phyloP scores from a whole-genome alignment of 129 eudicot species.

The Scalesia atractyloides region DNA sequence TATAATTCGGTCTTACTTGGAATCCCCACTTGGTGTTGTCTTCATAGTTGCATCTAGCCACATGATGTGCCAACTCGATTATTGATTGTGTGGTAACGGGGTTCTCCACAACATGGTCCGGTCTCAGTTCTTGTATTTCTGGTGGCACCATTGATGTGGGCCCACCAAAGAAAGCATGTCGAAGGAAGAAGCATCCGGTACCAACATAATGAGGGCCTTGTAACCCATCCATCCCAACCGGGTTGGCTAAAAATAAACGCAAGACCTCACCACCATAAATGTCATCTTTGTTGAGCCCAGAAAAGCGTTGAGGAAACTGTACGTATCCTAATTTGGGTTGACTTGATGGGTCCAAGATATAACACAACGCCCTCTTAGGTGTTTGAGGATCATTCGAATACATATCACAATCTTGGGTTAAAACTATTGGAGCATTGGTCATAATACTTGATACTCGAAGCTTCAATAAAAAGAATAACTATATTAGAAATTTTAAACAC shows the following conservation, averaged over 20 bases:
- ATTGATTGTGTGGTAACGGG: conserved; percentile 31
- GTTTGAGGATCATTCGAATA: conserved; percentile 79
- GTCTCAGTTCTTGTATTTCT: conserved; percentile 46
- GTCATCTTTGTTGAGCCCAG: conserved; percentile 66
- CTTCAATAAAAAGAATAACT: conserved; percentile 33
- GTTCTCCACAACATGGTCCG: conserved; percentile 41
- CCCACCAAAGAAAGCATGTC: conserved; percentile 70
- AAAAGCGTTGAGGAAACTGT: conserved; percentile 68
- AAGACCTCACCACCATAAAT: conserved; percentile 59
- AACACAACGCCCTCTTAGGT: conserved; percentile 25
- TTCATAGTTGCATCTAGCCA: conserved; percentile 62
- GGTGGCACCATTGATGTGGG: conserved; percentile 49
- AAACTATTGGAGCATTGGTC: conserved; percentile 65
- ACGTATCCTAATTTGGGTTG: conserved; percentile 52
- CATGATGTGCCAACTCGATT: conserved; percentile 49
- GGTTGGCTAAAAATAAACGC: conserved; percentile 43
- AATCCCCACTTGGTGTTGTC: conserved; percentile 62
- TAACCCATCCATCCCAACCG: conserved; percentile 73
- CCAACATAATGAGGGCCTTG: conserved; percentile 76
- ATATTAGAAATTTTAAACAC: neutral
- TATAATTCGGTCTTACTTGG: conserved; percentile 37
- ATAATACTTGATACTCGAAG: conserved; percentile 70
- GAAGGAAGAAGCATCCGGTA: conserved; percentile 65
- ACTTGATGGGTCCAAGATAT: conserved; percentile 28
- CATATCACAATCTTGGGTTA: conserved; percentile 76